Evolutionary conservation across 257 asterid genomes (phyloP).

Genomic region (Thymus quinquecostatus): DNA sequence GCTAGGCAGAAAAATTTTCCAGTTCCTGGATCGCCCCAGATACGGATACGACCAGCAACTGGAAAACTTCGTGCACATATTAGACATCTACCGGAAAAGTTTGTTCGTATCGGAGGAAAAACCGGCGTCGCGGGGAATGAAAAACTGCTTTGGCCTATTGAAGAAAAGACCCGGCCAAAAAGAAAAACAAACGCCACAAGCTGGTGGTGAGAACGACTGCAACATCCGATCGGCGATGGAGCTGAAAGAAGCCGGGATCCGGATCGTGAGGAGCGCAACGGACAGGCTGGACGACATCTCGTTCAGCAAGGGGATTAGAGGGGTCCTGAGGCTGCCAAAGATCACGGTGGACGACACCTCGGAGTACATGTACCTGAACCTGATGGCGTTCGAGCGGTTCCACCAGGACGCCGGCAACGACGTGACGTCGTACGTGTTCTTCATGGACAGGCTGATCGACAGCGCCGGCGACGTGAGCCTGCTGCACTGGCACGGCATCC

Average conservation of each 20-base stretch:
- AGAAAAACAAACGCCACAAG: no score
- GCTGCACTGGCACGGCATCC: conserved; percentile 33
- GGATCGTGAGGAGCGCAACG: conserved; percentile 21
- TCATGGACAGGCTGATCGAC: conserved; percentile 43
- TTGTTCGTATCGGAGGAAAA: neutral
- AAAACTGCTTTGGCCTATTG: no score
- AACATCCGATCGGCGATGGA: conserved; percentile 39
- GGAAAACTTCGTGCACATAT: neutral
- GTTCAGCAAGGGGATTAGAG: conserved; percentile 2
- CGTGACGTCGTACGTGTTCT: conserved; percentile 40
- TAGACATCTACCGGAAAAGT: neutral
- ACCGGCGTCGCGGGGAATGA: no score
- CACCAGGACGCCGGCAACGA: conserved; percentile 45
- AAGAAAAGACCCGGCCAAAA: no score
- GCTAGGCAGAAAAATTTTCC: no score
- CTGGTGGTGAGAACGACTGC: no score
- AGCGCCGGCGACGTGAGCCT: conserved; percentile 40
- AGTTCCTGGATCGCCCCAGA: no score
- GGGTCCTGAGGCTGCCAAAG: conserved; percentile 31
- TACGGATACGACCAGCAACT: neutral
- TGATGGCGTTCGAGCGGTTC: conserved; percentile 45
- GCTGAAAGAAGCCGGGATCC: conserved; percentile 44
- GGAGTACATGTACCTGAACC: conserved; percentile 8
- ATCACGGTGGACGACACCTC: neutral
- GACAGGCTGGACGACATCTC: conserved; percentile 36